These are phyloP conservation scores for Talaromyces liani DNA, from an alignment of 495 filamentous ascomycete species.

Conservation along the genomic window DNA sequence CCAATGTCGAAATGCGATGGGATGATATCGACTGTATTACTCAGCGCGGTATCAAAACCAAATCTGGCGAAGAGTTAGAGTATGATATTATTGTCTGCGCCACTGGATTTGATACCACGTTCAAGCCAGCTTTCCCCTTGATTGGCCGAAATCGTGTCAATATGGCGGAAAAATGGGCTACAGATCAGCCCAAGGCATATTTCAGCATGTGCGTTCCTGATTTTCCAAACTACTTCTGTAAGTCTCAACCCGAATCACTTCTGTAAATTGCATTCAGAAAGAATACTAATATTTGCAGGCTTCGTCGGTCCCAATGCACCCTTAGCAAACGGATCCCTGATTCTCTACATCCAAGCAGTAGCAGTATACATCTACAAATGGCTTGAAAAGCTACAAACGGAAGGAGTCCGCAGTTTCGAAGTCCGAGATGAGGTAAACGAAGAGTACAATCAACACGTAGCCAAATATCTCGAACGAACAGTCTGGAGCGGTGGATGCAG, in stretches of 20 bases:
- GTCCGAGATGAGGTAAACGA: background rate
- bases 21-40: background rate
- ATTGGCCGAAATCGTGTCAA: background rate
- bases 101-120: background rate
- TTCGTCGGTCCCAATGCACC: background rate
- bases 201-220: background rate
- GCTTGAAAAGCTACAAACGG: slow-evolving; percentile 25
- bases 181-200: background rate
- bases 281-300: background rate
- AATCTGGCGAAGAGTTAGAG: background rate
- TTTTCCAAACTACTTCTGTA: background rate
- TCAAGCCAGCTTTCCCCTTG: background rate
- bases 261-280: background rate
- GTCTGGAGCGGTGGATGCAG: background rate
- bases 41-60: background rate
- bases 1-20: background rate
- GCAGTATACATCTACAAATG: slow-evolving; percentile 35
- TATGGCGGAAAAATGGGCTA: background rate
- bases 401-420: slow-evolving; percentile 15
- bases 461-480: background rate
- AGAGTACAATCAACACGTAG: background rate
- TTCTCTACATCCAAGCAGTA: slow-evolving; percentile 26
- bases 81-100: background rate
- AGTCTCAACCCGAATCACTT: background rate
- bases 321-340: slow-evolving; percentile 23